phyloP scores from a whole-genome alignment of 2,329 filamentous ascomycete species.

The Microdochium bolleyi region DNA sequence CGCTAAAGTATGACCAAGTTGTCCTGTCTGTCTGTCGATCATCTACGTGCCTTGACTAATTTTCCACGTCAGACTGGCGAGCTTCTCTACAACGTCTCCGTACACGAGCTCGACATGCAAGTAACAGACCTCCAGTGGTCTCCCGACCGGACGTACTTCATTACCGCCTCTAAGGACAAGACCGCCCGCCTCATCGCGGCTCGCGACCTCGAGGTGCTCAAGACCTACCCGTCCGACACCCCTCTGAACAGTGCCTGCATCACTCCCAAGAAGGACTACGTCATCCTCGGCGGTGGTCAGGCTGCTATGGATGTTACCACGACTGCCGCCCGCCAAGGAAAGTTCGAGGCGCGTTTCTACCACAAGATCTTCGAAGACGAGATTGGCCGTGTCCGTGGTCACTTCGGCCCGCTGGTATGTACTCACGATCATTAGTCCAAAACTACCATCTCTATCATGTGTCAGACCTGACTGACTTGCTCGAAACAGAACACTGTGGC shows the following conservation, averaged over 20 bases:
- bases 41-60: not conserved
- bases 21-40: not conserved
- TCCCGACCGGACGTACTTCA: constrained; percentile 90
- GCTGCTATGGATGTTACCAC: constrained; percentile 98
- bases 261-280: constrained; percentile 92
- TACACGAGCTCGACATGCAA: constrained; percentile 74
- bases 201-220: constrained; percentile 82
- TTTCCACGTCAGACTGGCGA: constrained; percentile 59
- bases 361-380: constrained; percentile 99
- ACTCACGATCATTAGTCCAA: no score
- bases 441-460: no score
- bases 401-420: constrained; percentile 77
- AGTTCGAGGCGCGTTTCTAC: constrained; percentile 99
- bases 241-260: constrained; percentile 94
- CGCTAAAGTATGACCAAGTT: constrained; percentile 56
- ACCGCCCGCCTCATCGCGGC: constrained; percentile 77
- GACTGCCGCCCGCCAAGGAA: constrained; percentile 87
- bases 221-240: constrained; percentile 87
- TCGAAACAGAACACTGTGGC: constrained; percentile 72
- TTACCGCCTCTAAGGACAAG: constrained; percentile 98
- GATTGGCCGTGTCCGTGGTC: constrained; percentile 91
- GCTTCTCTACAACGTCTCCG: constrained; percentile 68
- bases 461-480: not conserved
- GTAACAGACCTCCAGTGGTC: constrained; percentile 97
- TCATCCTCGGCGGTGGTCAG: constrained; percentile 96